Base-by-base conservation (phyloP, 2,329 filamentous ascomycete species). In the Scytalidium sp. region DNA sequence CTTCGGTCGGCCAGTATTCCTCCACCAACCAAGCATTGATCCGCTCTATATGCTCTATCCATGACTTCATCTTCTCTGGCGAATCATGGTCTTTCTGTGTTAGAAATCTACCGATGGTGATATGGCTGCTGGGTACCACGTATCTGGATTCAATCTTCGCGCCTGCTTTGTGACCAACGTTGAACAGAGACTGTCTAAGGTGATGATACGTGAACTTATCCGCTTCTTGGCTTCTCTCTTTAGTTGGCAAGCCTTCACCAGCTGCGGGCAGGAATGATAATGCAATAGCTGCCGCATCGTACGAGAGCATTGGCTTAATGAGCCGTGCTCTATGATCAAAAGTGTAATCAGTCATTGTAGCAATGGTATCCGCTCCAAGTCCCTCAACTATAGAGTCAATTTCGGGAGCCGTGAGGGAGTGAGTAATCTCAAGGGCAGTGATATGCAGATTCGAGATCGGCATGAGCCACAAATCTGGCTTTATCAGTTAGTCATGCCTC, bases 171-270 rank as follows among this genome's bases (percentile, higher is more conserved):
- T 75, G 72, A 3, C 82, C 79, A 21, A 82, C 71, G 44, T 79
- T 74, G 65, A 85, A 94, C 11, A 95, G 66, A 63, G 96, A 90
- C 3, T 86, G 79, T 2, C 93, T 84, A 8, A 97, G 80, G 67
- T 97, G 93, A 64, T 97, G 93, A 66, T 97, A 97, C 0, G 88
- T 92, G 69, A 90, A 97, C 1, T 58, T 62, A 57, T 94, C 87
- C 17, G 81, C 77, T 36, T 76, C 69, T 15, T 72, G 65, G 13
- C 67, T 52, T 40, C 66, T 32, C 19, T 19, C 67, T 41, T 62
- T 58, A 11, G 58, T 50, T 13, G 59, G 55, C 1, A 64, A 56
- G 1, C 66, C 60, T 70, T 90, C 86, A 10, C 82, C 84, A 3
- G 83, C 78, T 0, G 89, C 90, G 0, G 93, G 92, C 2, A 97